Percentiles rank a stretch among this genome's conserved stretches.
phyloP scores from a whole-genome alignment of 225 moss, liverwort and hornwort genomes.

The Bryoerythrophyllum caledonicum region DNA sequence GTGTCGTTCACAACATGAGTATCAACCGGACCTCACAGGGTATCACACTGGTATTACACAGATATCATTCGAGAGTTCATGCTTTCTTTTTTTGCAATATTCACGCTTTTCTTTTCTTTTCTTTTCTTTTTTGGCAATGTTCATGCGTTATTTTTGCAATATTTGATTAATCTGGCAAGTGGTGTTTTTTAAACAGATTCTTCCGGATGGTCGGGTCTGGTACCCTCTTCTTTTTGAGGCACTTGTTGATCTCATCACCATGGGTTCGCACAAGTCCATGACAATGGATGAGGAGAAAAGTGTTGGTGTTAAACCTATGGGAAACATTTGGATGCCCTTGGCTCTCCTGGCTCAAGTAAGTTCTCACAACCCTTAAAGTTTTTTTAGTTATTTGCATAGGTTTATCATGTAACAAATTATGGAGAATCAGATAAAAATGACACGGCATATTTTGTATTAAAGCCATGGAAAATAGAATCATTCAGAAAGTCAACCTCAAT shows the following conservation, averaged over 20 bases:
- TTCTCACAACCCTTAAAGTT: background rate
- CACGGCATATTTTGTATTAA: background rate
- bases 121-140: too few relatives aligned
- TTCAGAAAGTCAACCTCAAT: too few relatives aligned
- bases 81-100: background rate
- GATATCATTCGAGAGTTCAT: background rate
- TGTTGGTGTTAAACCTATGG: conserved; percentile 60
- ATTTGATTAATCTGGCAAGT: background rate
- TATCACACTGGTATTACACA: too few relatives aligned
- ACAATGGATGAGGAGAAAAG: background rate
- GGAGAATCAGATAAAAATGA: too few relatives aligned
- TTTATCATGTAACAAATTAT: background rate
- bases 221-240: conserved; percentile 55
- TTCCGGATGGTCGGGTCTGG: conserved; percentile 65
- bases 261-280: conserved; percentile 20
- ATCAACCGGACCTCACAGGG: background rate
- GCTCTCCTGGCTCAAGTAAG: conserved; percentile 59
- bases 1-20: too few relatives aligned
- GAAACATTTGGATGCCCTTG: conserved; percentile 67
- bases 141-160: background rate
- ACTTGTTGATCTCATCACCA: conserved; percentile 60
- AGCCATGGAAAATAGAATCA: too few relatives aligned
- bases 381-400: background rate
- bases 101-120: too few relatives aligned
- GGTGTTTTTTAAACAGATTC: conserved; percentile 19